Base-by-base conservation (phyloP, 2,329 filamentous ascomycete species). In the Huntiella savannae region DNA sequence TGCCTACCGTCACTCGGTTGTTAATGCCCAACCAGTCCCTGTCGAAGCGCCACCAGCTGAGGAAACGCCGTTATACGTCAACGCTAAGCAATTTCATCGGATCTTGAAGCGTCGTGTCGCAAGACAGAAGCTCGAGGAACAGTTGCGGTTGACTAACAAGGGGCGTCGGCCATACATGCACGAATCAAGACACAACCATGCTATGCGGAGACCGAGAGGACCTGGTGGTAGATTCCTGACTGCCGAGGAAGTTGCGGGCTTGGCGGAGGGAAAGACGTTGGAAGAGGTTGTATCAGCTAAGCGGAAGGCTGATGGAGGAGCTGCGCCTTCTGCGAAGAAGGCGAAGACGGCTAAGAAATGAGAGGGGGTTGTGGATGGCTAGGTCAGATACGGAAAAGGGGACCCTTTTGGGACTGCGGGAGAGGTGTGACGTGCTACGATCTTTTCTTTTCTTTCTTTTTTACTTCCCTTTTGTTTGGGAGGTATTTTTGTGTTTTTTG, bases 31-130 rank as follows among this genome's bases (percentile, higher is more conserved):
- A 1, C 67, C 79, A 3, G 69, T 81, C 1, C 67, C 79, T 3
- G 70, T 71, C 11, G 72, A 73, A 11, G 40, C 10, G 70, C 77
- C 83, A 52, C 88, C 85, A 1, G 84, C 86, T 5, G 91, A 96
- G 60, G 91, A 98, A 58, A 88, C 88, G 0, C 91, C 91, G 0
- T 68, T 98, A 1, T 98, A 98, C 55, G 91, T 98, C 57, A 98
- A 98, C 56, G 91, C 91, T 4, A 98, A 98, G 61, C 91, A 98
- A 57, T 98, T 98, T 55, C 91, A 98, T 59, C 82, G 91, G 19
- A 98, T 98, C 42, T 64, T 98, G 46, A 96, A 98, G 68, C 75
- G 91, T 49, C 76, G 91, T 49, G 85, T 96, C 52, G 91, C 91
- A 5, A 75, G 91, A 33, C 91, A 96, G 62, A 85, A 84, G 59